phyloP scores from a whole-genome alignment of 2,329 filamentous ascomycete species.

The Sclerotiophoma versabilis region DNA sequence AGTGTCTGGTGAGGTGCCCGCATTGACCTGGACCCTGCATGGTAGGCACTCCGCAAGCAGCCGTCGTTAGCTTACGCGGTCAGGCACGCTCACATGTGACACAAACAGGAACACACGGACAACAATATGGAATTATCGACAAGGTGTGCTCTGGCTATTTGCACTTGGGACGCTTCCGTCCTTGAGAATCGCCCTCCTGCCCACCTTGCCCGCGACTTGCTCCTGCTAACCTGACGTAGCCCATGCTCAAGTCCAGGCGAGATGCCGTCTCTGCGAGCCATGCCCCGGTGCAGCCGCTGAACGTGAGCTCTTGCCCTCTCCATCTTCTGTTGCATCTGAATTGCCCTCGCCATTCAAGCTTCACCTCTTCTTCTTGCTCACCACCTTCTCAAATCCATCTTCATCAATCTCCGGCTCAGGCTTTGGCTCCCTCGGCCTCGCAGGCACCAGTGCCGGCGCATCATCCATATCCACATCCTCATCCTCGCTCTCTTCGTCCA shows the following conservation, averaged over 20 bases:
- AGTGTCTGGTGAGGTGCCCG: constrained; percentile 17
- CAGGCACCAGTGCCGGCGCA: constrained; percentile 45
- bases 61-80: constrained; percentile 18
- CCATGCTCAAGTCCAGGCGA: not conserved
- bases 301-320: not conserved
- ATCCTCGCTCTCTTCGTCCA: constrained; percentile 61
- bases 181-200: too few relatives aligned
- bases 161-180: too few relatives aligned
- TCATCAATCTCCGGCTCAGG: constrained; percentile 50
- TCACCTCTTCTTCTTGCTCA: constrained; percentile 50
- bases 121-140: not conserved
- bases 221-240: not conserved
- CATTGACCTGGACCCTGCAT: constrained; percentile 19
- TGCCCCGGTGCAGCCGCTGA: too few relatives aligned
- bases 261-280: not conserved
- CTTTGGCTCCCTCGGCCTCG: constrained; percentile 43
- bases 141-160: too few relatives aligned
- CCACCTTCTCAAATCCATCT: constrained; percentile 53
- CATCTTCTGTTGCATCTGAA: not conserved
- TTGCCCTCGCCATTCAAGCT: not conserved
- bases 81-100: constrained; percentile 17
- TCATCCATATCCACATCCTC: constrained; percentile 48
- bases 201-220: not conserved
- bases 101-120: not conserved
- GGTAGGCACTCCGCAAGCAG: constrained; percentile 23